Conservation (phyloP, 2,329 filamentous ascomycete genomes). For the Sarocladium oryzae region DNA sequence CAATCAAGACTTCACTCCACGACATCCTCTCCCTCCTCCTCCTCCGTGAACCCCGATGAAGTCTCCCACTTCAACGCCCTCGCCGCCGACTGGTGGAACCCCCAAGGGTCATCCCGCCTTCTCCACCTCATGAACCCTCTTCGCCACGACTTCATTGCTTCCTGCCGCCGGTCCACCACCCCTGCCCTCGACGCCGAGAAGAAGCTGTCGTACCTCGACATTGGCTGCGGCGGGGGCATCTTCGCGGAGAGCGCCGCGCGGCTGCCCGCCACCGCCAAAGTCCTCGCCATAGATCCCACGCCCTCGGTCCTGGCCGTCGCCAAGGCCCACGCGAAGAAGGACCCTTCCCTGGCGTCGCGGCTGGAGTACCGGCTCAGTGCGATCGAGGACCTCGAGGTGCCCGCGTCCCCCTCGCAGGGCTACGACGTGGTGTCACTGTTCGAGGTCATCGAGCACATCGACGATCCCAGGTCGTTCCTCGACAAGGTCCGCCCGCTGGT, state of each 20-base stretch:
- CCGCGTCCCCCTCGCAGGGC: slow-evolving; percentile 30
- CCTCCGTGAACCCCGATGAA: slow-evolving; percentile 73
- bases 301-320: slow-evolving; percentile 70
- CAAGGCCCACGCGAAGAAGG: slow-evolving; percentile 63
- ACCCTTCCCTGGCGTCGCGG: slow-evolving; percentile 58
- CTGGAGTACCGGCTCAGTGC: slow-evolving; percentile 70
- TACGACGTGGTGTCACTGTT: slow-evolving; percentile 85
- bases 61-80: slow-evolving; percentile 92
- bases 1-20: slow-evolving; percentile 16
- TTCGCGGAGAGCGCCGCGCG: slow-evolving; percentile 84
- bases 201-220: slow-evolving; percentile 68
- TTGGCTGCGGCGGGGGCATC: slow-evolving; percentile 94
- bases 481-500: slow-evolving; percentile 67
- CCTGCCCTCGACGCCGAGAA: slow-evolving; percentile 15
- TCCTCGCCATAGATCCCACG: slow-evolving; percentile 74
- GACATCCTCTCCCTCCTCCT: slow-evolving; percentile 6
- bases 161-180: slow-evolving; percentile 51
- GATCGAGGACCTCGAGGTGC: slow-evolving; percentile 60
- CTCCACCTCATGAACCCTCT: slow-evolving; percentile 98
- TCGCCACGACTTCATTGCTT: slow-evolving; percentile 82
- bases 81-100: slow-evolving; percentile 95
- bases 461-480: slow-evolving; percentile 68
- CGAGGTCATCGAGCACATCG: slow-evolving; percentile 92
- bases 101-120: slow-evolving; percentile 82
- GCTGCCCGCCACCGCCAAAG: slow-evolving; percentile 52